Evolutionary conservation across 352 stramenopile species (phyloP).

Genomic region (Salisapilia sapeloensis): DNA sequence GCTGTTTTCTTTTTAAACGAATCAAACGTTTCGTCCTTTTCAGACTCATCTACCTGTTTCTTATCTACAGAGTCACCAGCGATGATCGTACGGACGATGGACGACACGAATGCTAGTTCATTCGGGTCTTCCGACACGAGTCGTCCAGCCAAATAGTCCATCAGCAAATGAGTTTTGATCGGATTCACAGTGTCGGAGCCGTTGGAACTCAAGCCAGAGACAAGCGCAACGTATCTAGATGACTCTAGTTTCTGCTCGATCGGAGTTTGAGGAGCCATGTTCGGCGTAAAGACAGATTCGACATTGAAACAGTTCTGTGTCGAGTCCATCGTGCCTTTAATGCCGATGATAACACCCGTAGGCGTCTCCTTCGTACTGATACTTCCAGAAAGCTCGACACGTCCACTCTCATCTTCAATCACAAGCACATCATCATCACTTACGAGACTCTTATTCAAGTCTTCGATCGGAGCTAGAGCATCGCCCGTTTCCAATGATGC

Average conservation of each 20-base stretch:
- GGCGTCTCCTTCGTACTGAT: slow-evolving; percentile 32
- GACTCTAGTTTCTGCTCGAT: slow-evolving; percentile 25
- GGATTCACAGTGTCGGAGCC: slow-evolving; percentile 14
- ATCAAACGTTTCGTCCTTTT: slow-evolving; percentile 7
- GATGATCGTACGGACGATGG: slow-evolving; percentile 62
- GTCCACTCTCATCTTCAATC: slow-evolving; percentile 80
- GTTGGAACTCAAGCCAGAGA: slow-evolving; percentile 36
- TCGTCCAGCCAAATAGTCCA: slow-evolving; percentile 62
- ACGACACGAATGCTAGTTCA: slow-evolving; percentile 40
- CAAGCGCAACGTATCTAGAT: slow-evolving; percentile 46
- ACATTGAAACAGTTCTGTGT: slow-evolving; percentile 33
- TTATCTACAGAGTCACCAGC: slow-evolving; percentile 35
- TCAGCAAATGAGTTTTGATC: slow-evolving; percentile 38
- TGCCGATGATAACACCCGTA: slow-evolving; percentile 58
- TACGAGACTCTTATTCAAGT: slow-evolving; percentile 18
- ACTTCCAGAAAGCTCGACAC: slow-evolving; percentile 45
- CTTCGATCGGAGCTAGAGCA: slow-evolving; percentile 19
- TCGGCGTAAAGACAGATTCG: slow-evolving; percentile 32
- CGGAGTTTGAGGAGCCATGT: slow-evolving; percentile 21
- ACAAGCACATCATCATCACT: slow-evolving; percentile 56
- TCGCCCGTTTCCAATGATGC: slow-evolving; percentile 54
- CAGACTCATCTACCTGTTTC: slow-evolving; percentile 5
- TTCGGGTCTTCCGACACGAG: slow-evolving; percentile 25
- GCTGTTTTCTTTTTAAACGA: slow-evolving; percentile 32
- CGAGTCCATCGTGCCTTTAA: slow-evolving; percentile 36